A percentile compares a stretch with the other conserved stretches of the same genome.
phyloP scores from a whole-genome alignment of 2,329 filamentous ascomycete species.

The Hypoxylon rubiginosum region DNA sequence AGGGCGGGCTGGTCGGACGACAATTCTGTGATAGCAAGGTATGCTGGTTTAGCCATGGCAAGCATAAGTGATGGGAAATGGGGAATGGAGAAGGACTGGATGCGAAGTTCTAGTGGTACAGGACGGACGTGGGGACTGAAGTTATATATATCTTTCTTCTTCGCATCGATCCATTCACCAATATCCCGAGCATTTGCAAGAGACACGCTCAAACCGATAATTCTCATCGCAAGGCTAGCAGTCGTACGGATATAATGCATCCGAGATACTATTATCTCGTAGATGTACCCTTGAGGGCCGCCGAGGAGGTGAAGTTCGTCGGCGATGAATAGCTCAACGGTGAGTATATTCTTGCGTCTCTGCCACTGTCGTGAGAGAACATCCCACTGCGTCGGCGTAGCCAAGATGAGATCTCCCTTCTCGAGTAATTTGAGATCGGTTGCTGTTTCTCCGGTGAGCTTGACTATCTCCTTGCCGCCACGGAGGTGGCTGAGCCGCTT shows the following conservation, averaged over 20 bases:
- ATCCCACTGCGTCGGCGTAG: constrained; percentile 96
- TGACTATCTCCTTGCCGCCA: constrained; percentile 90
- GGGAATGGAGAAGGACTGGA: constrained; percentile 95
- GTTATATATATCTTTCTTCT: constrained; percentile 98
- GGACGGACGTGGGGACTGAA: constrained; percentile 94
- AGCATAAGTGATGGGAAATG: constrained; percentile 99
- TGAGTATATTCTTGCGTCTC: constrained; percentile 93
- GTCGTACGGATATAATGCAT: constrained; percentile 97
- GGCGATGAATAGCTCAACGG: constrained; percentile 90
- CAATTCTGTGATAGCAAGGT: constrained; percentile 87
- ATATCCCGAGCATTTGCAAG: constrained; percentile 93
- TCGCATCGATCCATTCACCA: constrained; percentile 97
- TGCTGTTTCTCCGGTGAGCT: constrained; percentile 92
- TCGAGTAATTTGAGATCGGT: constrained; percentile 91
- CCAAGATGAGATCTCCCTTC: constrained; percentile 87
- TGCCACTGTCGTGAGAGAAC: constrained; percentile 96
- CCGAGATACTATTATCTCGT: constrained; percentile 96
- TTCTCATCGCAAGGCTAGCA: constrained; percentile 85
- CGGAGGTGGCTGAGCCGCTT: constrained; percentile 77
- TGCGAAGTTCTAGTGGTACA: constrained; percentile 90
- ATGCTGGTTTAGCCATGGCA: constrained; percentile 96
- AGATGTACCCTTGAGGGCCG: constrained; percentile 86
- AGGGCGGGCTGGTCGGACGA: constrained; percentile 91
- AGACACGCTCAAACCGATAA: constrained; percentile 91
- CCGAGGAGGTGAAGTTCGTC: constrained; percentile 96